Base-by-base conservation (phyloP, 805 yeast genomes). In the Candida argentea region DNA sequence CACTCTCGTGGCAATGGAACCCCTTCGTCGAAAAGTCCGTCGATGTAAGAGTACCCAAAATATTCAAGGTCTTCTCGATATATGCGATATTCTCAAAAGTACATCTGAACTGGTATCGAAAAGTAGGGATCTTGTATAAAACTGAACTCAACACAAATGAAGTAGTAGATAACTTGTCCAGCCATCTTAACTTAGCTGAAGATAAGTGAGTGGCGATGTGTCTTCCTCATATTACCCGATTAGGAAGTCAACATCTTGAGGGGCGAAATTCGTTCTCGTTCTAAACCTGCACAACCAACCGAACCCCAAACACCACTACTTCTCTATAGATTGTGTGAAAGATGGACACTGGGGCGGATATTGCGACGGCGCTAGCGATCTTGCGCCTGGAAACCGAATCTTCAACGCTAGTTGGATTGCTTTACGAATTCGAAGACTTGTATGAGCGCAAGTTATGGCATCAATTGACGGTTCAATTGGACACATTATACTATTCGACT, bases 391-490 rank as follows among this genome's bases (percentile, higher is more conserved):
- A 76, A 44, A 64, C 76, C 4, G 83, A 79, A 33, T 42, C 48
- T 9, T 59, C 70, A 3, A 84, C 77, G 22, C 61, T 86, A 29
- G 61, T 73, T 6, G 70, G 74, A 16, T 51, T 65, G 5, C 68
- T 80, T 42, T 76, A 72, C 46, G 69, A 72, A 29, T 69, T 89
- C 48, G 96, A 87, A 47, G 95, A 85, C 43, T 63, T 65, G 32
- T 81, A 84, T 57, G 95, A 86, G 47, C 67, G 94, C 42, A 86
- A 85, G 53, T 68, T 89, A 50, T 91, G 96, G 96, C 93, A 80
- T 58, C 97, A 91, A 61, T 68, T 91, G 48, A 83, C 95, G 2
- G 70, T 72, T 35, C 55, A 72, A 5, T 61, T 91, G 32, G 61
- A 60, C 20, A 67, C 66, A 36, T 70, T 87, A 46, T 89, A 73